Base-by-base conservation (phyloP, 306 rosid species). In the Citrullus mucosospermus region DNA sequence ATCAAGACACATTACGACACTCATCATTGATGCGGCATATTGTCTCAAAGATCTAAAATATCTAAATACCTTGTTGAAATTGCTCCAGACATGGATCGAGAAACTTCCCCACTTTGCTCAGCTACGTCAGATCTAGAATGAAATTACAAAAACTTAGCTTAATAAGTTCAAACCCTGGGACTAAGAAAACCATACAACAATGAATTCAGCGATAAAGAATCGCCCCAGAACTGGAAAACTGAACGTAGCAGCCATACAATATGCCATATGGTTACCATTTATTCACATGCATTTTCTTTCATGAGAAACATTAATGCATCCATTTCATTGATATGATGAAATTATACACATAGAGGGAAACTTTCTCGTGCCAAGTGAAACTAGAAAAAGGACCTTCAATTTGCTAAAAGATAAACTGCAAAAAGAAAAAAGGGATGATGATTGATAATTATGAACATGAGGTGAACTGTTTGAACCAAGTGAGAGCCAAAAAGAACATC, bases 51-150 rank as follows among this genome's bases (percentile, higher is more conserved):
- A n/a, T 62, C 14, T 43, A 10, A 18, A 25, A 38, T 55, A 56
- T 43, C 59, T 48, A 9, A 46, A 56, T 80, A 91, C 99, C 97
- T 90, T 73, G 82, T 1, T 36, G 82, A 48, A 72, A 86, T 75
- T 80, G 99, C 90, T 70, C 97, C 96, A 18, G 94, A 78, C 81
- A 91, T 78, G 78, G 97, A 91, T 81, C 91, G 87, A 25, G 85
- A 61, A 59, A 91, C 84, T 82, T 96, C 99, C 69, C 97, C 99
- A 84, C 96, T 92, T 86, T 87, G 99, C 83, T 96, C 99, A 16
- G 99, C 98, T 3, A 87, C 83, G 22, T 96, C 97, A 83, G 90
- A 85, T 81, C 99, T 93, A 84, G 63, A 74, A 54, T 5, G 32
- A 53, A 74, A 73, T 53, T 51, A 9, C 30, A 53, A 36, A 72